phyloP scores from a whole-genome alignment of 495 filamentous ascomycete genomes.

The Niebla homalea region DNA sequence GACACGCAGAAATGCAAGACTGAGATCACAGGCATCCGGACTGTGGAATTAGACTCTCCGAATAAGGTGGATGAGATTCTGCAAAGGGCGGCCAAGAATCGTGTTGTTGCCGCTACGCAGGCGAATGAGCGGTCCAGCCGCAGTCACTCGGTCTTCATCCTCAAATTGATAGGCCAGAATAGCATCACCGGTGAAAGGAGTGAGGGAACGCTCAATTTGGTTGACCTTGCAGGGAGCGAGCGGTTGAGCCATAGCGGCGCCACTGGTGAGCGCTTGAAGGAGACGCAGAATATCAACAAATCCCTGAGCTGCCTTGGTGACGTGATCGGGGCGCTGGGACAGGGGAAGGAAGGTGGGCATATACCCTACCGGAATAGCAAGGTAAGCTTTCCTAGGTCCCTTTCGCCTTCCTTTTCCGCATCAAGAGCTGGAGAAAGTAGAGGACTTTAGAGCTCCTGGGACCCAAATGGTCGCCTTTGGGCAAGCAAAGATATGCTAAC shows the following conservation, averaged over 20 bases:
- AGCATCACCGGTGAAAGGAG: slow-evolving; percentile 67
- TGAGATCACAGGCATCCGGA: slow-evolving; percentile 68
- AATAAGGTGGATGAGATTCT: slow-evolving; percentile 70
- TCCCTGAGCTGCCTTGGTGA: slow-evolving; percentile 85
- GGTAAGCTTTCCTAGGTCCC: no score
- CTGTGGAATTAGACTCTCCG: slow-evolving; percentile 62
- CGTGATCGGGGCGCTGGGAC: slow-evolving; percentile 81
- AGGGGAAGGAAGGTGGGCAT: slow-evolving; percentile 72
- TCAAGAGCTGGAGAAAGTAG: no score
- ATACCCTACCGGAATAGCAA: slow-evolving; percentile 94
- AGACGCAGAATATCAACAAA: slow-evolving; percentile 96
- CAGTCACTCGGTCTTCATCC: slow-evolving; percentile 91
- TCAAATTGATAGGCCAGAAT: slow-evolving; percentile 75
- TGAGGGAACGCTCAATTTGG: slow-evolving; percentile 89
- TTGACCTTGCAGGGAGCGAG: slow-evolving; percentile 90
- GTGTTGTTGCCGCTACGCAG: slow-evolving; percentile 88
- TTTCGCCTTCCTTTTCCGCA: no score
- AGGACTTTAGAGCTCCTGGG: no score
- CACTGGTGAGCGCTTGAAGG: slow-evolving; percentile 73
- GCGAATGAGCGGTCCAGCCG: slow-evolving; percentile 90
- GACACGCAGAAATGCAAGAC: slow-evolving; percentile 72
- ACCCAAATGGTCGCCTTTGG: no score
- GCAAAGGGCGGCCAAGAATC: slow-evolving; percentile 62
- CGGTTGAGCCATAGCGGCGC: slow-evolving; percentile 72
- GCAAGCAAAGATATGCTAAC: slow-evolving; percentile 4